Conservation (phyloP, 164 flowering plant genomes). For the Dillenia suffruticosa region DNA sequence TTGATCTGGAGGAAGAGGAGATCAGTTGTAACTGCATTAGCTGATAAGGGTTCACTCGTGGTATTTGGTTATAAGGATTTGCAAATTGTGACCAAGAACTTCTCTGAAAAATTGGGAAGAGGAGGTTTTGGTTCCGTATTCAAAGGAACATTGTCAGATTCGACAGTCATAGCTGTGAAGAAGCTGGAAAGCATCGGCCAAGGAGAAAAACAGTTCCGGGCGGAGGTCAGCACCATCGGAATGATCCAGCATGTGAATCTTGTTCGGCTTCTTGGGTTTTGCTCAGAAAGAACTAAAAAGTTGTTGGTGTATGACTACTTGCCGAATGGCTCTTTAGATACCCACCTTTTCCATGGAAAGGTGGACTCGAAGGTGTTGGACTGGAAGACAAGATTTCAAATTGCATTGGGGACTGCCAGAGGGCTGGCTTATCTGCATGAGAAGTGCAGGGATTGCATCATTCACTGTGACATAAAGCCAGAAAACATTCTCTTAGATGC, state of each 20-base stretch:
- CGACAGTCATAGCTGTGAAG: too few species aligned
- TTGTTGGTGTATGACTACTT: neutral
- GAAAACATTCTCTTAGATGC: neutral
- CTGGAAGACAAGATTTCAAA: too few species aligned
- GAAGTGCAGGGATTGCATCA: slow-evolving; percentile 18
- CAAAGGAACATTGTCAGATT: too few species aligned
- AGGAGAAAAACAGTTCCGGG: too few species aligned
- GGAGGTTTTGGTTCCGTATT: too few species aligned
- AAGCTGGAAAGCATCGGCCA: too few species aligned
- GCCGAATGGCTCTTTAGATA: slow-evolving; percentile 9
- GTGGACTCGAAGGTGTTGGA: slow-evolving; percentile 1
- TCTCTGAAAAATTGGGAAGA: neutral
- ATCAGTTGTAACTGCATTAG: too few species aligned
- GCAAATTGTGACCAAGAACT: neutral
- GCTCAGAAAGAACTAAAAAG: neutral
- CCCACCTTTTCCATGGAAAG: neutral
- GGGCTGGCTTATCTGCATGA: slow-evolving; percentile 36
- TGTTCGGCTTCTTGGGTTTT: neutral
- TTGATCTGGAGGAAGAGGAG: neutral
- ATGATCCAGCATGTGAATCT: neutral
- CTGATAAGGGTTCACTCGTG: neutral
- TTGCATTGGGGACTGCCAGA: slow-evolving; percentile 36
- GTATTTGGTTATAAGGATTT: neutral
- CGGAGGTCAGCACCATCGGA: too few species aligned
- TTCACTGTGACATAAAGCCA: too few species aligned